These are phyloP conservation scores for Murraya paniculata DNA, from an alignment of 345 rosid genomes.

Conservation along the genomic window DNA sequence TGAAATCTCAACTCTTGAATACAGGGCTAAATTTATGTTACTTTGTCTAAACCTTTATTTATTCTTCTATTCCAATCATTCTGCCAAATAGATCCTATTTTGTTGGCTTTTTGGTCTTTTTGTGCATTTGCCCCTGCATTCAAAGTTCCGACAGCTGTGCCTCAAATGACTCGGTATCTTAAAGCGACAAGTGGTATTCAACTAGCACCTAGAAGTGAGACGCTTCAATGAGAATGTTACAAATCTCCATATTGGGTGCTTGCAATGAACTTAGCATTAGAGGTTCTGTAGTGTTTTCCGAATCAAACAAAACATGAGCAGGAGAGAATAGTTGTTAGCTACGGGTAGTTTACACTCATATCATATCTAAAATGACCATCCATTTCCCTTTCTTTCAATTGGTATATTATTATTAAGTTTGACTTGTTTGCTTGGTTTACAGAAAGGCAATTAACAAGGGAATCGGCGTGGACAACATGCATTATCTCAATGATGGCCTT, in stretches of 20 bases:
- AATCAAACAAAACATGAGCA: background rate
- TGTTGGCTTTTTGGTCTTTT: background rate
- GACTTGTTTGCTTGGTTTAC: constrained; percentile 20
- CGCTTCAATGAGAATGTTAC: background rate
- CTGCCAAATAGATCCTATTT: background rate
- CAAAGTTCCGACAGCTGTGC: background rate
- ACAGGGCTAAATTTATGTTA: background rate
- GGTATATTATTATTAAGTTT: background rate
- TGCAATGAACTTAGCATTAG: background rate
- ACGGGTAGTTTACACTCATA: no score
- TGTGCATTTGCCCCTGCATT: background rate
- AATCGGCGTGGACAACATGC: constrained; percentile 97
- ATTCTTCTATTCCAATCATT: background rate
- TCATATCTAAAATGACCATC: background rate
- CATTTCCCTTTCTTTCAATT: background rate
- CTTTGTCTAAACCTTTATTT: background rate
- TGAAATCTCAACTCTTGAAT: background rate
- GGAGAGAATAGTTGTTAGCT: background rate
- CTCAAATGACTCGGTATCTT: background rate
- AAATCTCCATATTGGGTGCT: background rate
- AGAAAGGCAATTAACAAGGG: constrained; percentile 92
- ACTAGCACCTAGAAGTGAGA: background rate
- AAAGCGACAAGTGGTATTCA: background rate
- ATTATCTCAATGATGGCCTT: constrained; percentile 96
- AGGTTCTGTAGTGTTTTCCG: background rate